Conservation (phyloP, 768 basidiomycete genomes). For the Wakefieldia striispora region DNA sequence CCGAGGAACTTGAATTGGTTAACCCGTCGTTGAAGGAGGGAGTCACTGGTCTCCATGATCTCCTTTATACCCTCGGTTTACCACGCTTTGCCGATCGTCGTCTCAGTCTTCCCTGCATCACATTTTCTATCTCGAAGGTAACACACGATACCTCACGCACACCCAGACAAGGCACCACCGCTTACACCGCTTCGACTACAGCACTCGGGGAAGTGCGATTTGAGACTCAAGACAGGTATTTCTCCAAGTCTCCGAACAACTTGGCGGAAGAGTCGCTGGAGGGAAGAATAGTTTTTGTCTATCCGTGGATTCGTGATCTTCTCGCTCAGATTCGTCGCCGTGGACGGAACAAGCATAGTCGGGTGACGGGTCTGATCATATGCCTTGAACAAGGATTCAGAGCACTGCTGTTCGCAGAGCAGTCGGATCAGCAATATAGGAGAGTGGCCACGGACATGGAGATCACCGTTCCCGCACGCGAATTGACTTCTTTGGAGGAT, state of each 20-base stretch:
- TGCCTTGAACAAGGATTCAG: constrained; percentile 9
- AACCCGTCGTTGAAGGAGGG: background rate
- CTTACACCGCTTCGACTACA: background rate
- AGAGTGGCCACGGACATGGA: constrained; percentile 8
- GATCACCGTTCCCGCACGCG: background rate
- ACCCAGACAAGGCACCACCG: background rate
- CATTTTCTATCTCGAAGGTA: constrained; percentile 2
- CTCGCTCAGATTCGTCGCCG: background rate
- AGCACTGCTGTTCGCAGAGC: constrained; percentile 7
- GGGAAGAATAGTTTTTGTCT: constrained; percentile 2
- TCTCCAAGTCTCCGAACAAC: background rate
- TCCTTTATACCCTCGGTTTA: background rate
- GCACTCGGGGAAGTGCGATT: constrained; percentile 2
- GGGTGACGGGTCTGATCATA: background rate
- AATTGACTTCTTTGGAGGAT: constrained; percentile 1
- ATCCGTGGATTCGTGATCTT: constrained; percentile 12
- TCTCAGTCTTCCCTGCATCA: constrained; percentile 13
- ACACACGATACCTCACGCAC: background rate
- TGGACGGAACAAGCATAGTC: background rate
- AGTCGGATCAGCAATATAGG: constrained; percentile 14
- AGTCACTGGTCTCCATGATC: background rate
- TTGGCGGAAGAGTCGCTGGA: too few species aligned
- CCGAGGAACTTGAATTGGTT: background rate
- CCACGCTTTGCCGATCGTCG: constrained; percentile 4
- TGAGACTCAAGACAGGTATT: background rate